Evolutionary conservation across 441 rosid genomes (phyloP).

Genomic region (Metrosideros polymorpha): DNA sequence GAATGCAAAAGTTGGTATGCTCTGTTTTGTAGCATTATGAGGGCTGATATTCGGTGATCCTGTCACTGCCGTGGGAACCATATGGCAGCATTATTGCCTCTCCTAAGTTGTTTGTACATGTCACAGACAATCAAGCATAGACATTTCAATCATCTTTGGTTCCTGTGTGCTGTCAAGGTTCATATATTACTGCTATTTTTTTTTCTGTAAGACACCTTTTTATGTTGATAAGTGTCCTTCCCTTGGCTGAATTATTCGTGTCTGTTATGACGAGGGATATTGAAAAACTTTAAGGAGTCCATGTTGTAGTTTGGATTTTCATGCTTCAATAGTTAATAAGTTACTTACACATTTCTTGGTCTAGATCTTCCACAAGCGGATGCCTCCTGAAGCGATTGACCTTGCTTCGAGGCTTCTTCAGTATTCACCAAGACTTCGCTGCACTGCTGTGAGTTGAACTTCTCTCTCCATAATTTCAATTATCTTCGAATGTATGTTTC

Average conservation of each 20-base stretch:
- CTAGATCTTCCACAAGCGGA: slow-evolving; percentile 58
- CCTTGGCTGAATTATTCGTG: neutral
- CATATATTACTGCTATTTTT: neutral
- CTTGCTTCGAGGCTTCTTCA: slow-evolving; percentile 69
- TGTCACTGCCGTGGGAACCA: neutral
- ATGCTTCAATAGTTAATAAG: neutral
- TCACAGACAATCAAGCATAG: neutral
- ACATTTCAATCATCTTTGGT: neutral
- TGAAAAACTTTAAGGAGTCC: neutral
- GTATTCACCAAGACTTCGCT: slow-evolving; percentile 63
- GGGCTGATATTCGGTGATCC: neutral
- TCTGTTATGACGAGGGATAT: neutral
- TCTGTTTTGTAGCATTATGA: neutral
- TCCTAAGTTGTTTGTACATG: neutral
- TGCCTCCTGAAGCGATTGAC: slow-evolving; percentile 80
- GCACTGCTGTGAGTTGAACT: slow-evolving; percentile 47
- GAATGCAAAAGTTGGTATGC: neutral
- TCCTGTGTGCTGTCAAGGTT: neutral
- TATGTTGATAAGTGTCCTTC: neutral
- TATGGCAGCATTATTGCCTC: neutral
- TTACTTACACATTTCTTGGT: neutral
- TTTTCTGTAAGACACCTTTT: neutral
- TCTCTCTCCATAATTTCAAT: neutral
- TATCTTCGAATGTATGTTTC: neutral
- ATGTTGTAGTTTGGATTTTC: neutral